Evolutionary conservation across 73 alveolate species (phyloP), one percentile per base, ranked within the genome.

Genomic region (Symbiodinium natans): DNA sequence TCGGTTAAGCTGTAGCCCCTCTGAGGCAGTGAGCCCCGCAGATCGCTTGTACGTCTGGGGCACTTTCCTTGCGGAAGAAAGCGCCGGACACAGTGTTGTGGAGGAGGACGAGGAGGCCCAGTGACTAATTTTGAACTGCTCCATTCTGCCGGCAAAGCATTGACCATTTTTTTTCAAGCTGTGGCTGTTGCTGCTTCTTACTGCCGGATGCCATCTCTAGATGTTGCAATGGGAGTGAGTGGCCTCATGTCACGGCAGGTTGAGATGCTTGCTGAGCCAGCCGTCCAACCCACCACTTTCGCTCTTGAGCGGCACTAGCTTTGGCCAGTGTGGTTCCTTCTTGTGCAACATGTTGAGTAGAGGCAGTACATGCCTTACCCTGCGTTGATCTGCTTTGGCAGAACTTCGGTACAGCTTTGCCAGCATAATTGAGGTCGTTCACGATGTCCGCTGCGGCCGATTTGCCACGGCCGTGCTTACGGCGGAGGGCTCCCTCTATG

Each of bases 1-100:
- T n/a, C n/a, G n/a, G n/a, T n/a, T n/a, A n/a, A n/a, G n/a, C n/a
- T n/a, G n/a, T n/a, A n/a, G n/a, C n/a, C n/a, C 40, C 19, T 63
- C 80, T 9, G 80, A 90, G 97, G 97, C 46, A 15, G 77, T 90
- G 46, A 90, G 89, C 54, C 5, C 27, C 13, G 31, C 89, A 29
- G 97, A 90, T 42, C 97, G 88, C n/a, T 77, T 71, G 54, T 90
- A n/a, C n/a, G 75, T 90, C 29, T 90, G 97, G 97, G 97, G 97
- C 41, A 90, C 87, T 36, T 90, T 90, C 88, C n/a, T 71, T 1
- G 87, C 97, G 8, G 52, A 31, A 13, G 85, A 23, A 38, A 80
- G 83, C 39, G 3, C 77, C 25, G 88, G 71, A 36, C 36, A 63
- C 17, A 9, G 80, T 29, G 29, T 36, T 34, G 29, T 48, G 0